Evolutionary conservation across 495 filamentous ascomycete species (phyloP).

Genomic region (Pyrenula massariospora): DNA sequence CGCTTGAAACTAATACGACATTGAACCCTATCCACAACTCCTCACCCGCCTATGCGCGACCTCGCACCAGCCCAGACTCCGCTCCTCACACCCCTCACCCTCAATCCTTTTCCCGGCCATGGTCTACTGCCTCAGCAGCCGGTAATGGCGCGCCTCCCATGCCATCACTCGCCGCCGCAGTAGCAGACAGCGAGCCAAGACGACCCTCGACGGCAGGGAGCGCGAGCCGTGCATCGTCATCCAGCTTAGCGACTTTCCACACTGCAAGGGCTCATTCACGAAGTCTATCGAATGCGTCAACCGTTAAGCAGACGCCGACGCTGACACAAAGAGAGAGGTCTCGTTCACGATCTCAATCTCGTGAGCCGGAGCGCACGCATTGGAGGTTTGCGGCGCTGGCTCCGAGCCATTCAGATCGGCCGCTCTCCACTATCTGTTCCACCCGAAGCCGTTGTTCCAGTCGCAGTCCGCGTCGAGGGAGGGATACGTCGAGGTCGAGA

Average conservation of each 20-base stretch:
- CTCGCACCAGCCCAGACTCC: neutral
- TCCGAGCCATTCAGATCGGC: neutral
- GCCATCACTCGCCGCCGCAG: neutral
- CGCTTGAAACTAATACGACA: neutral
- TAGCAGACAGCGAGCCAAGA: neutral
- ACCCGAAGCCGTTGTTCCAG: neutral
- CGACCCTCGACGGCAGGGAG: neutral
- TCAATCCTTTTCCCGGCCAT: neutral
- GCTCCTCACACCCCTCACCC: neutral
- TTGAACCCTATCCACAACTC: too few species aligned
- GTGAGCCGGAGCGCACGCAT: neutral
- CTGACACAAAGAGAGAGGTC: neutral
- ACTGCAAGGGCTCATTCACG: neutral
- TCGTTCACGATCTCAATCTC: neutral
- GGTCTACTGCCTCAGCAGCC: neutral
- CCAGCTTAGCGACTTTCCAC: neutral
- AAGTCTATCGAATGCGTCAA: neutral
- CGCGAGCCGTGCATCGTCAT: neutral
- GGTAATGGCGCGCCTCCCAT: neutral
- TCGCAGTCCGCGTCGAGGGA: neutral
- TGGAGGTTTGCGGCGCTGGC: neutral
- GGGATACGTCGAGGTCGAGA: neutral
- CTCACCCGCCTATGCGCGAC: neutral
- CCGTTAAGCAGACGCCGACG: neutral
- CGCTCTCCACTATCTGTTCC: neutral